Conservation (phyloP, 148 eudicot genomes). For the Pouteria glomerata region DNA sequence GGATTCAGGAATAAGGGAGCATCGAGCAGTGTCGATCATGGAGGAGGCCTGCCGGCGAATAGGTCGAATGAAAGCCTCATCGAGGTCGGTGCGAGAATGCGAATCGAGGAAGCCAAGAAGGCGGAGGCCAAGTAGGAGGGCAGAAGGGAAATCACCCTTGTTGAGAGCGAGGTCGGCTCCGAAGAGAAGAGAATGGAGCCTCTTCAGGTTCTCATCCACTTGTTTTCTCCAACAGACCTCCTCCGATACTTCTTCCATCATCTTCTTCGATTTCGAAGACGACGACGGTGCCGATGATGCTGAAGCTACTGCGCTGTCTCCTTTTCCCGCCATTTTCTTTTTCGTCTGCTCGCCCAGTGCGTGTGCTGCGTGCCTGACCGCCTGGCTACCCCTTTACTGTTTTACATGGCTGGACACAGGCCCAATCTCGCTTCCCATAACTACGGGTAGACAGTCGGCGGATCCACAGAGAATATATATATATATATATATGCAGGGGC, state of each 20-base stretch:
- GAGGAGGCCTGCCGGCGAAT: constrained; percentile 67
- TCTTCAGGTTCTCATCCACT: constrained; percentile 60
- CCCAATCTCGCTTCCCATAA: no score
- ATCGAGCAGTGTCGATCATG: constrained; percentile 56
- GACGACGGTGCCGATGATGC: background rate
- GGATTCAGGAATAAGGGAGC: constrained; percentile 45
- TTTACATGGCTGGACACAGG: no score
- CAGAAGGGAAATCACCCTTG: constrained; percentile 54
- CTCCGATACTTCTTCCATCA: constrained; percentile 26
- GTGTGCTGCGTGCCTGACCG: no score
- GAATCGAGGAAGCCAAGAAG: constrained; percentile 93
- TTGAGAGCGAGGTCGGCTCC: constrained; percentile 65
- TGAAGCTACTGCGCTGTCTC: background rate
- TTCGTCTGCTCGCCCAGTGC: background rate
- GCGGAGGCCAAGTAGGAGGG: constrained; percentile 59
- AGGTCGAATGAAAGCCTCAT: constrained; percentile 59
- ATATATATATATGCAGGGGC: no score
- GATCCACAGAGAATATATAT: no score
- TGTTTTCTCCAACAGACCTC: constrained; percentile 62
- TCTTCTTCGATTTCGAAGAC: constrained; percentile 9
- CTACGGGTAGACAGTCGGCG: no score
- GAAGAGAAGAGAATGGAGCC: constrained; percentile 78
- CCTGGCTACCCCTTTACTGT: no score
- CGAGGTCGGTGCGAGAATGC: constrained; percentile 40
- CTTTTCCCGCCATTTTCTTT: constrained; percentile 36